phyloP scores from a whole-genome alignment of 345 rosid species.

The Eucalyptus erythrocorys region DNA sequence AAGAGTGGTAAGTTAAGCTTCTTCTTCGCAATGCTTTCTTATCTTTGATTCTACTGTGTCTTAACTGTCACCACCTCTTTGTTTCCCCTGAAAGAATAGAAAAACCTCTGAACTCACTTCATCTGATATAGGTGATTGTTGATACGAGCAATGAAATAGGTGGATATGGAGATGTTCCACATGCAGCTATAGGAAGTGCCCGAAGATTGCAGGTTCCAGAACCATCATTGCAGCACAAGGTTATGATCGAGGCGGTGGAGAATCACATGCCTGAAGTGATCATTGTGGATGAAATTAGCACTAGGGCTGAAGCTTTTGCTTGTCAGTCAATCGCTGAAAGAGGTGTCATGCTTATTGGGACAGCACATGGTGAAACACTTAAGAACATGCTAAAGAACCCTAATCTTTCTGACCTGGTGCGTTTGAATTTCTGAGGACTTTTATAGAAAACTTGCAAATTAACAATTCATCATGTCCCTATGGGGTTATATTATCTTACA shows the following conservation, averaged over 20 bases:
- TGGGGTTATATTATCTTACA: background rate
- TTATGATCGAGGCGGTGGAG: constrained; percentile 72
- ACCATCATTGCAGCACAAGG: constrained; percentile 50
- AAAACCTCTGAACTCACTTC: background rate
- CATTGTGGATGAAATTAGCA: constrained; percentile 60
- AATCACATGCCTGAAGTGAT: constrained; percentile 78
- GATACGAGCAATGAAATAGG: constrained; percentile 80
- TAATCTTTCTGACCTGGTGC: constrained; percentile 47
- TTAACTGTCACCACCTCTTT: background rate
- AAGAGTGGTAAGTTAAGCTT: constrained; percentile 39
- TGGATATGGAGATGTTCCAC: constrained; percentile 70
- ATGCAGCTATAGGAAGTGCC: constrained; percentile 65
- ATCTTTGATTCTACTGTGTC: background rate
- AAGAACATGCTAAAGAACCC: constrained; percentile 52
- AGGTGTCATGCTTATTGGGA: constrained; percentile 57
- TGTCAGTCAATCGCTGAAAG: constrained; percentile 61
- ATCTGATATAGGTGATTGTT: constrained; percentile 33
- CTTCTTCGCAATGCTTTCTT: background rate
- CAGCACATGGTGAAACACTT: constrained; percentile 61
- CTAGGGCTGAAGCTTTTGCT: constrained; percentile 58
- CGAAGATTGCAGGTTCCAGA: constrained; percentile 73
- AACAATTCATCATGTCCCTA: background rate
- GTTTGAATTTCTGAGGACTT: background rate
- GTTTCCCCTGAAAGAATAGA: background rate
- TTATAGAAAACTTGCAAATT: background rate